A percentile compares a stretch with the other conserved stretches of the same genome.
Conservation (phyloP, 1,139 yeast species). For the Eremothecium gossypii region DNA sequence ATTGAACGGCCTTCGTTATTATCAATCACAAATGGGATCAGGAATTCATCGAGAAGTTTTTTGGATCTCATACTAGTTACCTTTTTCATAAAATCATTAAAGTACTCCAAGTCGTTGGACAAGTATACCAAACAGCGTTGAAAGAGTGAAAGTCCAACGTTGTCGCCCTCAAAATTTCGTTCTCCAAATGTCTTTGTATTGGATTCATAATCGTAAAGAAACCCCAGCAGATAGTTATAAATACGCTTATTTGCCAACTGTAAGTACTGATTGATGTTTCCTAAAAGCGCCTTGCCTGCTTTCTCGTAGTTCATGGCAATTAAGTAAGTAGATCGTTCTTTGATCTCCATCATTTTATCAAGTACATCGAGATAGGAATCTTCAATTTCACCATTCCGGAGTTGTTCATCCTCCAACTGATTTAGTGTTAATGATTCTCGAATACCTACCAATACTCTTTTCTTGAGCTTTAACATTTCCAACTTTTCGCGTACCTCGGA, state of each 20-base stretch:
- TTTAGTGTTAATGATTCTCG: conserved; percentile 57
- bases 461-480: conserved; percentile 39
- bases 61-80: conserved; percentile 54
- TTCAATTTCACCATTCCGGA: conserved; percentile 39
- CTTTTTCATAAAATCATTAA: conserved; percentile 45
- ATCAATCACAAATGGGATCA: conserved; percentile 38
- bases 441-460: conserved; percentile 47
- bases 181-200: conserved; percentile 12
- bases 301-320: conserved; percentile 61
- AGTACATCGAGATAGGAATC: conserved; percentile 56
- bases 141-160: conserved; percentile 18
- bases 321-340: conserved; percentile 58
- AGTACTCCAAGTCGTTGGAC: conserved; percentile 33
- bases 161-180: conserved; percentile 17
- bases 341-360: conserved; percentile 52
- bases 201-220: conserved; percentile 24
- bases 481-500: conserved; percentile 26
- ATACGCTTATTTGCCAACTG: conserved; percentile 31
- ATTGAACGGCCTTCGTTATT: conserved; percentile 37
- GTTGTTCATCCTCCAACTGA: conserved; percentile 59
- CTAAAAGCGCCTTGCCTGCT: conserved; percentile 62
- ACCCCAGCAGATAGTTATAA: conserved; percentile 30
- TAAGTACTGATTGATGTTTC: conserved; percentile 40
- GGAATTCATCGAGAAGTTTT: conserved; percentile 48
- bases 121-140: conserved; percentile 27